Percentiles rank a stretch among this genome's conserved stretches.
Evolutionary conservation across 2,329 filamentous ascomycete genomes (phyloP).

Genomic region (Aureobasidium lini): DNA sequence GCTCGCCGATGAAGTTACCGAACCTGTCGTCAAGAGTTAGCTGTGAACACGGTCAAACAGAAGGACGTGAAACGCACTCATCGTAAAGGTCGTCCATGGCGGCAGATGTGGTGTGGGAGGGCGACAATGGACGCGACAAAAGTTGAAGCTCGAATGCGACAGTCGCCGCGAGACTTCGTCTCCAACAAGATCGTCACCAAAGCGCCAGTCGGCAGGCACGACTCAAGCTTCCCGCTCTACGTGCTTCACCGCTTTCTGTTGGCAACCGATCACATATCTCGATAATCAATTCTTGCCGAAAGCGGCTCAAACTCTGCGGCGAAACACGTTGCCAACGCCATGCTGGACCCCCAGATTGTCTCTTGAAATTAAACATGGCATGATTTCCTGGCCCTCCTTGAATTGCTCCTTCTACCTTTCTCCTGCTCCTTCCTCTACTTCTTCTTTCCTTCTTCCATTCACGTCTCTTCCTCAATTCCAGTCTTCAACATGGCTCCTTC

Average conservation of each 20-base stretch:
- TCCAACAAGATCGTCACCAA: background rate
- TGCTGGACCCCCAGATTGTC: conserved; percentile 2
- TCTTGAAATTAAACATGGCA: conserved; percentile 12
- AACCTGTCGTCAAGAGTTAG: conserved; percentile 52
- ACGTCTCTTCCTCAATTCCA: background rate
- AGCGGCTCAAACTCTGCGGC: background rate
- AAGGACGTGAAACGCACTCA: conserved; percentile 51
- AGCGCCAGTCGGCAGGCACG: background rate
- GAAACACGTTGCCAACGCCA: background rate
- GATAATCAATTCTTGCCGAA: background rate
- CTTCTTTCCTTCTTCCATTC: background rate
- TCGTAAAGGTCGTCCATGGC: conserved; percentile 95
- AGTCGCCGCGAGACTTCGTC: background rate
- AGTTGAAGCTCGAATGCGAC: conserved; percentile 12
- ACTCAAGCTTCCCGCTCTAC: background rate
- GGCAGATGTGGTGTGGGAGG: conserved; percentile 17
- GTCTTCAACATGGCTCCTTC: conserved; percentile 59
- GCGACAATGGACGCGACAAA: conserved; percentile 12
- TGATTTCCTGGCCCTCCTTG: conserved; percentile 6
- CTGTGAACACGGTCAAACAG: conserved; percentile 11
- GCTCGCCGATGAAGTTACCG: conserved; percentile 96
- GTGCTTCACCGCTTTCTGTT: background rate
- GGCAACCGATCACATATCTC: background rate
- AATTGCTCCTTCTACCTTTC: background rate
- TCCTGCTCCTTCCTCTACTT: conserved; percentile 1